phyloP scores from a whole-genome alignment of 1,284 basidiomycete species.

The Leccinum ponderosum region DNA sequence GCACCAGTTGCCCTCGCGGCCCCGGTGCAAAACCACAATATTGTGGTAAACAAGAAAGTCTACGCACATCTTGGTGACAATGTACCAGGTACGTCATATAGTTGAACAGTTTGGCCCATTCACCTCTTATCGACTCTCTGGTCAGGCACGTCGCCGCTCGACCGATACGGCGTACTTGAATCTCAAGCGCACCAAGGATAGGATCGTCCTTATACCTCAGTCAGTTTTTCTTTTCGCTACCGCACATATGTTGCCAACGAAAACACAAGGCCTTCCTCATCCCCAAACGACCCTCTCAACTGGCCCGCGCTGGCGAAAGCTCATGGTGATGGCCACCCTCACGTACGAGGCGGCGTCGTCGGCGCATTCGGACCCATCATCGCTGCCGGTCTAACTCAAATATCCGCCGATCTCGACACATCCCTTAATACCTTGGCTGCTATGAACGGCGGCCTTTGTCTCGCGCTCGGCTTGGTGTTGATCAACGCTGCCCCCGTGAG shows the following conservation, averaged over 20 bases:
- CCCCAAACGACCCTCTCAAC: not conserved
- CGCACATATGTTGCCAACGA: not conserved
- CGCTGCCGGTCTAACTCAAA: not conserved
- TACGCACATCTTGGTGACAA: slow-evolving; percentile 64
- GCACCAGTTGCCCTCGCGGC: slow-evolving; percentile 15
- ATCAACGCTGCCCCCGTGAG: not conserved
- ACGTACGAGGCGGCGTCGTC: not conserved
- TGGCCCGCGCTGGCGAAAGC: not conserved
- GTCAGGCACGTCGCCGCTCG: not conserved
- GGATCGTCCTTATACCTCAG: not conserved
- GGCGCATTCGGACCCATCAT: not conserved
- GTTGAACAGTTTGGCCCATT: not conserved
- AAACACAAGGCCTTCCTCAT: not conserved
- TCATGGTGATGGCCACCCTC: not conserved
- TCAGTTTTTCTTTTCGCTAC: not conserved
- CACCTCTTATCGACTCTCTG: not conserved
- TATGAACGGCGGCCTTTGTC: not conserved
- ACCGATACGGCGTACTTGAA: not conserved
- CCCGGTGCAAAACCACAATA: slow-evolving; percentile 36
- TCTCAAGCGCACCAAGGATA: not conserved
- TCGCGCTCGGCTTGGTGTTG: not conserved
- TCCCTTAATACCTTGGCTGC: not conserved
- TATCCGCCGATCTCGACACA: not conserved
- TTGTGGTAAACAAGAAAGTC: slow-evolving; percentile 65
- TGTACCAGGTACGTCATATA: not conserved